Base-by-base conservation (phyloP, 148 eudicot species). In the Nepenthes gracilis region DNA sequence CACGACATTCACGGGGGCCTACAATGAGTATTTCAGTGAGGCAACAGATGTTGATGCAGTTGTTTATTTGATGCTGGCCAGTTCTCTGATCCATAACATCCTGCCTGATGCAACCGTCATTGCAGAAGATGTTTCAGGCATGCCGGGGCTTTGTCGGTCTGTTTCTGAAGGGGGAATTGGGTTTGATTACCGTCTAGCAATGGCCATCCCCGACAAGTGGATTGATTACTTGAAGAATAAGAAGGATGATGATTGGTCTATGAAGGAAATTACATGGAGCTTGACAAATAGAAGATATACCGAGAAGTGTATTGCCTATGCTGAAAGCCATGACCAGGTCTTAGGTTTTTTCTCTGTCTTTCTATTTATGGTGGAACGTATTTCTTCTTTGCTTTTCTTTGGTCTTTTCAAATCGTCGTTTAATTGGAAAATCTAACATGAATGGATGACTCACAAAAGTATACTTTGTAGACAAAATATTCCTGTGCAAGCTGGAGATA, bases 311-410 rank as follows among this genome's bases (percentile, higher is more conserved):
- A 62, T 94, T 58, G 87, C 99, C 62, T 94, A 94, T 76, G 99
- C 99, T 36, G 99, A 94, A 82, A 86, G 97, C 74, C 99, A 89
- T 74, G 99, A 94, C 70, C 99, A 94, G 90, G 97, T 92, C 70
- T 54, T 51, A 38, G 33, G 54, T 64, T 6, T 68, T 64, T 57
- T 61, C 40, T 4, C 43, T 43, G 2, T 43, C 33, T 36, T 6
- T 5, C 45, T 45, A 12, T 57, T 45, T 54, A 23, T 56, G 58
- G 49, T 11, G 36, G 36, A 9, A 13, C n/a, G 36, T 55, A 6
- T 2, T 66, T 63, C 49, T 14, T 35, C 14, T 57, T 58, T 57
- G 32, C 6, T 10, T 40, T 40, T 40, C 45, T 40, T 40, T 3
- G 45, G 45, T 40, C 45, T 40, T 40, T 40, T 8, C 45, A 3